These are phyloP conservation scores for Pseudoturritis turrita DNA, from an alignment of 345 rosid species.

Conservation along the genomic window DNA sequence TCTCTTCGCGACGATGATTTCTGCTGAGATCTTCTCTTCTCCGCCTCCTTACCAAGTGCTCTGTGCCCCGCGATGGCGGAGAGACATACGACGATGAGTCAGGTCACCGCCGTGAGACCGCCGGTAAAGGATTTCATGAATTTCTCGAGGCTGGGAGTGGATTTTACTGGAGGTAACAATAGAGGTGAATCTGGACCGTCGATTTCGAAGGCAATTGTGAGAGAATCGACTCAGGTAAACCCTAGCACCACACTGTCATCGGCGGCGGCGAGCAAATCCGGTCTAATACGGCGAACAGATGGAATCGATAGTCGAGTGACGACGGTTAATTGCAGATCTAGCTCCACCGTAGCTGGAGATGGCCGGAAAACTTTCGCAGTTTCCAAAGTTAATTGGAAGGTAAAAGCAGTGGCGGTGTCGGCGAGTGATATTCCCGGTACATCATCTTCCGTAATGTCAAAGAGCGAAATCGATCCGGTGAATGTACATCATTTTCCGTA, in stretches of 20 bases:
- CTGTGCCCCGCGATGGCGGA: slow-evolving; percentile 13
- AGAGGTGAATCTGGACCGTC: slow-evolving; percentile 44
- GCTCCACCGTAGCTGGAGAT: slow-evolving; percentile 25
- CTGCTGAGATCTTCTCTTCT: slow-evolving; percentile 58
- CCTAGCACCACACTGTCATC: slow-evolving; percentile 41
- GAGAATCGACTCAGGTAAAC: slow-evolving; percentile 59
- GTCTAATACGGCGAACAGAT: slow-evolving; percentile 20
- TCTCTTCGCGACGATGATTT: slow-evolving; percentile 52
- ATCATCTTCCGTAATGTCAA: slow-evolving; percentile 52
- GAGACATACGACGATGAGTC: not conserved
- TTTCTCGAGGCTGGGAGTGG: slow-evolving; percentile 46
- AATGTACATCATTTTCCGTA: too few relatives aligned
- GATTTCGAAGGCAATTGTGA: slow-evolving; percentile 35
- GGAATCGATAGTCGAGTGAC: slow-evolving; percentile 20
- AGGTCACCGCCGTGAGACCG: slow-evolving; percentile 11
- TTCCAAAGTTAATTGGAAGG: slow-evolving; percentile 2
- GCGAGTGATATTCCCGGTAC: slow-evolving; percentile 44
- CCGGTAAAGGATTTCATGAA: slow-evolving; percentile 55
- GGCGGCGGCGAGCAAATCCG: slow-evolving; percentile 30
- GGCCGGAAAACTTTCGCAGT: slow-evolving; percentile 18
- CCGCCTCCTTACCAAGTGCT: slow-evolving; percentile 27
- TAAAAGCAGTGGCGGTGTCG: slow-evolving; percentile 22
- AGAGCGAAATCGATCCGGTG: slow-evolving; percentile 47
- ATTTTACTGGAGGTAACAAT: not conserved
- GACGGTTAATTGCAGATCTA: slow-evolving; percentile 17